phyloP scores from a whole-genome alignment of 345 rosid genomes.

The Durio zibethinus region DNA sequence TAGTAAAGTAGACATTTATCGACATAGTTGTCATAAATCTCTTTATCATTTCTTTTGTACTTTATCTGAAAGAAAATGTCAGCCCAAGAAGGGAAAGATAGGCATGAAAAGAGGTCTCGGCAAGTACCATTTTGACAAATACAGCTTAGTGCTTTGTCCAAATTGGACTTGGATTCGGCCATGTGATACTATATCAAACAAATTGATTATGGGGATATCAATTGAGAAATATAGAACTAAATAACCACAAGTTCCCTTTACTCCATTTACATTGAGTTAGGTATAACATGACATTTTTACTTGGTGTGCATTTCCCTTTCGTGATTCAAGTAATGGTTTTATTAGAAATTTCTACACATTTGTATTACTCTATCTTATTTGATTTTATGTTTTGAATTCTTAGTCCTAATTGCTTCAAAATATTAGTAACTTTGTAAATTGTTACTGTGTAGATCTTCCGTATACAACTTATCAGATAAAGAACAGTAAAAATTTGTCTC shows the following conservation, averaged over 20 bases:
- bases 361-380: neutral
- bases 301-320: neutral
- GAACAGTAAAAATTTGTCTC: neutral
- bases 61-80: neutral
- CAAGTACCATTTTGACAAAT: neutral
- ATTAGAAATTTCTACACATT: neutral
- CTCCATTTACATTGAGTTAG: neutral
- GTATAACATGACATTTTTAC: neutral
- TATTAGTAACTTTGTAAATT: neutral
- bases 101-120: neutral
- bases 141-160: neutral
- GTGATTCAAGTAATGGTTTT: neutral
- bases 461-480: neutral
- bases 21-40: neutral
- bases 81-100: neutral
- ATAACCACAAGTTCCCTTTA: neutral
- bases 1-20: neutral
- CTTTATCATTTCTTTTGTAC: neutral
- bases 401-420: neutral
- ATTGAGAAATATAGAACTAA: neutral
- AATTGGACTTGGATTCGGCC: neutral
- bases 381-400: neutral
- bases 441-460: neutral
- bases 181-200: neutral
- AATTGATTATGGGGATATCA: neutral